Evolutionary conservation across 106 monocot species (phyloP).

Genomic region (Cymbidium sinense): DNA sequence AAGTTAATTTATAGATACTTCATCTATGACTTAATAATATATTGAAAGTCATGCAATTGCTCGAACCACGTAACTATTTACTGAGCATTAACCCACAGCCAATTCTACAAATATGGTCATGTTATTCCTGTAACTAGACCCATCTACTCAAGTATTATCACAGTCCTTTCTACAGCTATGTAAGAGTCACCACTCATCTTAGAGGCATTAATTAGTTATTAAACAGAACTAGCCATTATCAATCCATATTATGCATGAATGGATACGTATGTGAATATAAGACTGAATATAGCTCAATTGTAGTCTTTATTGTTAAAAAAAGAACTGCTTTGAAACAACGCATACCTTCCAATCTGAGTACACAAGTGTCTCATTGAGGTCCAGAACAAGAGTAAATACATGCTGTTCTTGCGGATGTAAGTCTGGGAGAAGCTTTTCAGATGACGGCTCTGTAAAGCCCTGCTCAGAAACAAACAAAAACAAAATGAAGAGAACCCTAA

Average conservation of each 20-base stretch:
- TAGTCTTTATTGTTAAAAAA: not conserved
- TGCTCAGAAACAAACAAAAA: slow-evolving; percentile 19
- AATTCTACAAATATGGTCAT: too few relatives aligned
- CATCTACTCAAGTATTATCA: too few relatives aligned
- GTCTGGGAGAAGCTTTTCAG: slow-evolving; percentile 99
- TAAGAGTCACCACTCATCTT: not conserved
- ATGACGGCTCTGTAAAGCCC: slow-evolving; percentile 88
- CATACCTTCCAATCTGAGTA: slow-evolving; percentile 97
- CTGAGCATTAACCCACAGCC: too few relatives aligned
- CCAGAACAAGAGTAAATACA: slow-evolving; percentile 92
- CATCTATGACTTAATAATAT: too few relatives aligned
- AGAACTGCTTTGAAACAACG: not conserved
- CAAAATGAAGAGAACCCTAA: slow-evolving; percentile 4
- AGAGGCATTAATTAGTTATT: not conserved
- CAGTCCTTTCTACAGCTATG: too few relatives aligned
- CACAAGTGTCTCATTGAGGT: slow-evolving; percentile 91
- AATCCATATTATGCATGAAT: not conserved
- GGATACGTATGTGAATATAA: not conserved
- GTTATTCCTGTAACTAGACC: too few relatives aligned
- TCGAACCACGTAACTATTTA: too few relatives aligned
- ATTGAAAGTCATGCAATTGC: too few relatives aligned
- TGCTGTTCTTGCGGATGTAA: slow-evolving; percentile 93
- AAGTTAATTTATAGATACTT: too few relatives aligned
- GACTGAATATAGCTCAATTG: not conserved
- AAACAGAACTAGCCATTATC: not conserved